These are phyloP conservation scores for Zelonia costaricensis DNA, from an alignment of 208 protist species.

Conservation along the genomic window DNA sequence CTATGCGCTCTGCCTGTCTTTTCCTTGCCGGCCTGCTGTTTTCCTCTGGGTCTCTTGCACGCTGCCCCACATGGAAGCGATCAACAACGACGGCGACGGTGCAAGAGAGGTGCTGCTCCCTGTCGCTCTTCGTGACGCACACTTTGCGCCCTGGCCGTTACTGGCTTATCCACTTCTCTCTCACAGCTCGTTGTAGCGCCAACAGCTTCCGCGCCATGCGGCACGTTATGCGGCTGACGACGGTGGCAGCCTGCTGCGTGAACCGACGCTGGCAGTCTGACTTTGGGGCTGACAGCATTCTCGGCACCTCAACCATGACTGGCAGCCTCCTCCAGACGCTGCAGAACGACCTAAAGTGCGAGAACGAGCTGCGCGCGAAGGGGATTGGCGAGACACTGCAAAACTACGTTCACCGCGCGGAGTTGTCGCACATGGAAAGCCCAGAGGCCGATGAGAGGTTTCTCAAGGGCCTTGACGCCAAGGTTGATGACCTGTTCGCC, in stretches of 20 bases:
- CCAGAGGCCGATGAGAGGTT: slow-evolving; percentile 73
- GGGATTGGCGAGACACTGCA: slow-evolving; percentile 57
- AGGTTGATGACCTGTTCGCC: slow-evolving; percentile 74
- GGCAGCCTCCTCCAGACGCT: slow-evolving; percentile 45
- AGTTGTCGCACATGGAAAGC: slow-evolving; percentile 87
- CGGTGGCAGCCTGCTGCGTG: neutral
- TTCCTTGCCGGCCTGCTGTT: too few species aligned
- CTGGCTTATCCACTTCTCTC: too few species aligned
- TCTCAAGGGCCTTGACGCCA: slow-evolving; percentile 36
- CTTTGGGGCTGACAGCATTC: slow-evolving; percentile 28
- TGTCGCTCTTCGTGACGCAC: too few species aligned
- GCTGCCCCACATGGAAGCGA: too few species aligned
- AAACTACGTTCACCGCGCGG: slow-evolving; percentile 48
- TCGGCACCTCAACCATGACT: slow-evolving; percentile 50
- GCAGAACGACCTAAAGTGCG: slow-evolving; percentile 62
- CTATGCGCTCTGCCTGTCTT: too few species aligned
- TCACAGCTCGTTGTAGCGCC: too few species aligned
- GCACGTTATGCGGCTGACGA: neutral
- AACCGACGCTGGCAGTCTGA: slow-evolving; percentile 18
- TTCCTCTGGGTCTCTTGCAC: too few species aligned
- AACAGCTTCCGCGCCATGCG: too few species aligned
- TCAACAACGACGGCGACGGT: too few species aligned
- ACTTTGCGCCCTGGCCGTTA: too few species aligned
- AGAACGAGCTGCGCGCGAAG: slow-evolving; percentile 42
- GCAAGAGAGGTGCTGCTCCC: too few species aligned